Evolutionary conservation across 192 early-diverging fungal genomes (phyloP).

Genomic region (Coemansia sp.): DNA sequence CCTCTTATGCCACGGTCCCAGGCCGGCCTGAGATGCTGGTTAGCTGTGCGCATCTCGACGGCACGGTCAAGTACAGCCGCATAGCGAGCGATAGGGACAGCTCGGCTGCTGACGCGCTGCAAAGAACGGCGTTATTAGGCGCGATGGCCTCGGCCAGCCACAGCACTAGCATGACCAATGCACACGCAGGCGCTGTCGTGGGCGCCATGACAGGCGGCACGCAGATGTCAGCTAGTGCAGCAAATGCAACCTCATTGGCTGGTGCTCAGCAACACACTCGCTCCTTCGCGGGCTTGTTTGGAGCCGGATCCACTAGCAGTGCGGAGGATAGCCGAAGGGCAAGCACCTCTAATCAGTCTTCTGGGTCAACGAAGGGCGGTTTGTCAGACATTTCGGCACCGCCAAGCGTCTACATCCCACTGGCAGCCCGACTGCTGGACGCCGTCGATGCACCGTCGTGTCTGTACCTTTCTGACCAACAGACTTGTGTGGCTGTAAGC

Average conservation of each 20-base stretch:
- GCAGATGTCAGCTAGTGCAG: background rate
- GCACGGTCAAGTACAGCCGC: constrained; percentile 22
- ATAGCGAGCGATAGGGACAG: constrained; percentile 11
- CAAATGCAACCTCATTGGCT: background rate
- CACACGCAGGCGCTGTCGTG: constrained; percentile 39
- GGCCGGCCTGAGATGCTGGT: constrained; percentile 22
- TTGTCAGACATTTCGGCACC: constrained; percentile 9
- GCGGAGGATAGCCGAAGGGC: background rate
- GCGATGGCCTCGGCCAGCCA: constrained; percentile 6
- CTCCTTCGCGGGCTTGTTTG: constrained; percentile 30
- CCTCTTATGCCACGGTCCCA: constrained; percentile 23
- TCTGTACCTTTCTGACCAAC: constrained; percentile 28
- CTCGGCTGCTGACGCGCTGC: background rate
- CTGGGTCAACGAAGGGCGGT: background rate
- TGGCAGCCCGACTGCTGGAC: constrained; percentile 38
- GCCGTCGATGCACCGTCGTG: constrained; percentile 17
- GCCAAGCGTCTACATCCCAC: constrained; percentile 31
- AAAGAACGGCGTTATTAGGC: background rate
- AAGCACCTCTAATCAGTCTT: background rate
- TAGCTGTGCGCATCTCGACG: constrained; percentile 30
- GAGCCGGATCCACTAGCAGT: constrained; percentile 2
- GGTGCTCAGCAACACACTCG: constrained; percentile 12
- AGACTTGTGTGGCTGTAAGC: constrained; percentile 24
- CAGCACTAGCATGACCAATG: constrained; percentile 35
- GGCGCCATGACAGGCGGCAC: constrained; percentile 25